Conservation (phyloP, 177 flowering plant genomes). For the Vitis hybrid region DNA sequence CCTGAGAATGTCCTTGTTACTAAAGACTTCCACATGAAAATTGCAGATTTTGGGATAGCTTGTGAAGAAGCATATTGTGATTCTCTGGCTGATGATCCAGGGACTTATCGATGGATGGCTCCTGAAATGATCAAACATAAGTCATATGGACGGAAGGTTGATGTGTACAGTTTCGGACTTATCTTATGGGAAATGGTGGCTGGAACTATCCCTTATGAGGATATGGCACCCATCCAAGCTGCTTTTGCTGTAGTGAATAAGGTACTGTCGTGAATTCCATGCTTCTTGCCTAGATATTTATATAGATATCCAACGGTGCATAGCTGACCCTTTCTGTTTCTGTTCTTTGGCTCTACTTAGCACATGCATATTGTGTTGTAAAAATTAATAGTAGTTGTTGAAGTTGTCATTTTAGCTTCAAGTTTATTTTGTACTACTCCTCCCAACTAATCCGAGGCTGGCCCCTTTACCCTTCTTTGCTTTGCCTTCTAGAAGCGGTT, state of each 20-base stretch:
- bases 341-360: neutral
- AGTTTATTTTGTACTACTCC: no score
- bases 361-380: no score
- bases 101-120: conserved; percentile 98
- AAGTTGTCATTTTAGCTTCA: no score
- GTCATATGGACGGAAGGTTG: conserved; percentile 72
- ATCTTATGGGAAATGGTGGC: conserved; percentile 87
- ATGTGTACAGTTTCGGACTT: conserved; percentile 91
- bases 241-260: conserved; percentile 94
- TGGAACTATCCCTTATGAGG: conserved; percentile 79
- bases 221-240: conserved; percentile 86
- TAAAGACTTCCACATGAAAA: conserved; percentile 55
- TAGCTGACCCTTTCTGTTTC: neutral
- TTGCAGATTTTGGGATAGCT: conserved; percentile 94
- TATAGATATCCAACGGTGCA: neutral
- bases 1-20: conserved; percentile 83
- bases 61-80: conserved; percentile 77
- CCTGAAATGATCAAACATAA: conserved; percentile 87
- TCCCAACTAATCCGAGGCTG: neutral
- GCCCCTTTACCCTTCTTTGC: no score
- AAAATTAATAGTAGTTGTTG: no score
- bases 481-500: no score
- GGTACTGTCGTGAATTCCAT: conserved; percentile 33
- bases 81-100: conserved; percentile 72
- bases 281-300: neutral